Evolutionary conservation across 176 grass and related monocot species (phyloP).

Genomic region (Oryza punctata): DNA sequence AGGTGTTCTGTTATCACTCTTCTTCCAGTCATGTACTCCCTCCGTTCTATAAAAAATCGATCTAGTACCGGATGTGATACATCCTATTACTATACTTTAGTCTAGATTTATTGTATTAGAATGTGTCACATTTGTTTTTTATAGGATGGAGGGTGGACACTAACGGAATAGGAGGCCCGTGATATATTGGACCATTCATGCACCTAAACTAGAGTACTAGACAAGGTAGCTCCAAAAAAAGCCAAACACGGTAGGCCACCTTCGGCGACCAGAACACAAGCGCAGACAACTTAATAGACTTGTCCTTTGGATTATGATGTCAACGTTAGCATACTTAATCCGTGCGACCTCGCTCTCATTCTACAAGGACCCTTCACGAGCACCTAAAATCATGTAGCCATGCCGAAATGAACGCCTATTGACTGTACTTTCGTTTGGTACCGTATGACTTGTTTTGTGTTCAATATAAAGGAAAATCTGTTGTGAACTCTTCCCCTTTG

Average conservation of each 20-base stretch:
- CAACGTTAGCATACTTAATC: conserved; percentile 34
- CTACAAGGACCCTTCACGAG: conserved; percentile 36
- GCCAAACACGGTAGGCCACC: conserved; percentile 38
- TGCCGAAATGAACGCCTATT: conserved; percentile 25
- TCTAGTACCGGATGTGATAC: too few relatives aligned
- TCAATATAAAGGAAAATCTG: background rate
- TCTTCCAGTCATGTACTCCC: background rate
- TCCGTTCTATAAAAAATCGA: too few relatives aligned
- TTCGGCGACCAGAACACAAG: conserved; percentile 19
- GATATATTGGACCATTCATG: conserved; percentile 42
- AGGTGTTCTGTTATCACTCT: background rate
- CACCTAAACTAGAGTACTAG: conserved; percentile 1
- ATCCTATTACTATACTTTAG: too few relatives aligned
- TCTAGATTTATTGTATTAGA: too few relatives aligned
- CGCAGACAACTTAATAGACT: conserved; percentile 21
- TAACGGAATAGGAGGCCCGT: conserved; percentile 31
- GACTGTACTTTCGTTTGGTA: background rate
- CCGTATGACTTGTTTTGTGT: conserved; percentile 4
- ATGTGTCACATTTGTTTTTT: too few relatives aligned
- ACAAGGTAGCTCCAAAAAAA: conserved; percentile 24
- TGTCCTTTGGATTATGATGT: conserved; percentile 34
- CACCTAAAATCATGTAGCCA: conserved; percentile 7
- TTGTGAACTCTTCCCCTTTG: background rate
- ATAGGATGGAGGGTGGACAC: too few relatives aligned
- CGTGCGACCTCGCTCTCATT: conserved; percentile 26